phyloP scores from a whole-genome alignment of 31 red algal genomes.

The Bonnemaisonia californica region DNA sequence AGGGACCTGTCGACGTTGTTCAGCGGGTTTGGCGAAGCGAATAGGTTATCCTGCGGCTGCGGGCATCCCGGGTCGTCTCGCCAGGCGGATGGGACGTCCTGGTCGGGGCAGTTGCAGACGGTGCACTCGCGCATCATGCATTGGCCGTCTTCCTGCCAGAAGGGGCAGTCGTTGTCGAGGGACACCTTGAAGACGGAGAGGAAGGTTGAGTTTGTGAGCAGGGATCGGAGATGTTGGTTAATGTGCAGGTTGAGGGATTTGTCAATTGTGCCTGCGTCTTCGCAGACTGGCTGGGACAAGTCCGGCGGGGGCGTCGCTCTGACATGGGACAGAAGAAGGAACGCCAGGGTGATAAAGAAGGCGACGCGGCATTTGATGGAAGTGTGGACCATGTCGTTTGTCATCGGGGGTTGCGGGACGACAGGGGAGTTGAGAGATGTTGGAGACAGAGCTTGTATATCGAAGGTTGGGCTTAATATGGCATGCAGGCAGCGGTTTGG shows the following conservation, averaged over 20 bases:
- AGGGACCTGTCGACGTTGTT: slow-evolving; percentile 82
- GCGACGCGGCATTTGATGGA: background rate
- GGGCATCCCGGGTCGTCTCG: slow-evolving; percentile 11
- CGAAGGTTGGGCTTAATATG: too few species aligned
- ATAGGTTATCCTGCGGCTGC: slow-evolving; percentile 5
- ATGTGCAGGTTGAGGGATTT: slow-evolving; percentile 11
- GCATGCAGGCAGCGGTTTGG: too few species aligned
- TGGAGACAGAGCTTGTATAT: too few species aligned
- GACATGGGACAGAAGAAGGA: background rate
- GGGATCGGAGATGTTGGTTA: slow-evolving; percentile 24
- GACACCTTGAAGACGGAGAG: slow-evolving; percentile 90
- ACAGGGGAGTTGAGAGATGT: too few species aligned
- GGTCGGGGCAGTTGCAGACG: slow-evolving; percentile 71
- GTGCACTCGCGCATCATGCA: slow-evolving; percentile 90
- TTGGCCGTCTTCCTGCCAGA: slow-evolving; percentile 81
- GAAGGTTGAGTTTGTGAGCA: slow-evolving; percentile 66
- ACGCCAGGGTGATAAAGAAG: background rate
- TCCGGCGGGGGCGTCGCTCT: background rate
- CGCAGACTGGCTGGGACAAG: slow-evolving; percentile 16
- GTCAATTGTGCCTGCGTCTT: slow-evolving; percentile 31
- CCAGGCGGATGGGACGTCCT: slow-evolving; percentile 82
- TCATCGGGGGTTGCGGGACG: background rate
- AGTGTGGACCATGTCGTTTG: background rate
- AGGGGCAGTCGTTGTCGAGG: slow-evolving; percentile 84
- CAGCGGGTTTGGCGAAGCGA: slow-evolving; percentile 24